Conservation (phyloP, 257 asterid genomes). For the Solanum lignicaule region DNA sequence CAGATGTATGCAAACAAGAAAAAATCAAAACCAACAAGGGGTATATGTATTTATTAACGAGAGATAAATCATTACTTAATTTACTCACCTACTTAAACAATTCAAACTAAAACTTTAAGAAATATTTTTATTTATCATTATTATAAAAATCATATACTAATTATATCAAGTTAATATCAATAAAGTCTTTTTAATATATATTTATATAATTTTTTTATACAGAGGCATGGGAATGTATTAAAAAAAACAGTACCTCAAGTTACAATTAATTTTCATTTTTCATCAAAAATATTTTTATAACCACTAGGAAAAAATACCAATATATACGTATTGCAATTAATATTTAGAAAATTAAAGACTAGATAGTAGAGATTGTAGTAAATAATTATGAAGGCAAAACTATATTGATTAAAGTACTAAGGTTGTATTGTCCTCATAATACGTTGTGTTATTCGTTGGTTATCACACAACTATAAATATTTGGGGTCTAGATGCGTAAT, state of each 20-base stretch:
- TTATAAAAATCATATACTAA: not conserved
- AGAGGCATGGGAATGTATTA: not conserved
- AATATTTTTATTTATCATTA: not conserved
- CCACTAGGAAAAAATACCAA: not conserved
- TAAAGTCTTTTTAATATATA: too few relatives aligned
- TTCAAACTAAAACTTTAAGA: too few relatives aligned
- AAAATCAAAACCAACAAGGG: not conserved
- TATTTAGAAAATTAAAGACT: not conserved
- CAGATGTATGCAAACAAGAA: not conserved
- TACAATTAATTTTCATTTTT: too few relatives aligned
- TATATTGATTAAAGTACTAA: not conserved
- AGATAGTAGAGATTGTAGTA: not conserved
- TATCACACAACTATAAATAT: too few relatives aligned
- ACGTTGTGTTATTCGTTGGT: rapidly evolving
- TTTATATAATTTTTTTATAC: too few relatives aligned
- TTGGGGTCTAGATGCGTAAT: rapidly evolving
- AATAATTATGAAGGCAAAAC: too few relatives aligned
- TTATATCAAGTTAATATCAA: not conserved
- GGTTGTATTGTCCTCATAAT: not conserved
- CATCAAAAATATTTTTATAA: too few relatives aligned
- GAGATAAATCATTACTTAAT: too few relatives aligned
- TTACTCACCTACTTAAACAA: not conserved
- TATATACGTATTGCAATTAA: too few relatives aligned
- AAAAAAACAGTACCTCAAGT: not conserved
- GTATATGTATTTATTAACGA: too few relatives aligned